A percentile compares a stretch with the other conserved stretches of the same genome.
phyloP scores from a whole-genome alignment of 352 stramenopile genomes.

The Pythium diclinum region DNA sequence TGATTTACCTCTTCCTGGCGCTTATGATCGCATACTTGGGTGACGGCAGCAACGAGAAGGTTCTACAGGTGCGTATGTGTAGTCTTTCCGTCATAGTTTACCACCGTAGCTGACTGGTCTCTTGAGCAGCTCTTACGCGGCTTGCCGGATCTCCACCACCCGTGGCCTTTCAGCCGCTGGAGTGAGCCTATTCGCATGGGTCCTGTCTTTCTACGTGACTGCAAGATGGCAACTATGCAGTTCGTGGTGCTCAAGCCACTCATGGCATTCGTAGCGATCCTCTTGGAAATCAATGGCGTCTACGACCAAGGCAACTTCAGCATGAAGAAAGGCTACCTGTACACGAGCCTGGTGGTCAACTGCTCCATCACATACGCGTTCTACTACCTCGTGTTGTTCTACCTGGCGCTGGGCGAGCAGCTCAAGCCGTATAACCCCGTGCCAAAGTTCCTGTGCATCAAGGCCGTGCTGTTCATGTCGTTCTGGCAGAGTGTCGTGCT shows the following conservation, averaged over 20 bases:
- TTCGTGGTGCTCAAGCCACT: constrained; percentile 95
- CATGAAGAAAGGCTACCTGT: constrained; percentile 83
- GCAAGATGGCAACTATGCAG: constrained; percentile 94
- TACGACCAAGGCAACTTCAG: constrained; percentile 89
- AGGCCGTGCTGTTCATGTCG: constrained; percentile 97
- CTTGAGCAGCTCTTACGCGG: constrained; percentile 36
- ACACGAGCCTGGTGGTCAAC: constrained; percentile 94
- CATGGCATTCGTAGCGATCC: constrained; percentile 86
- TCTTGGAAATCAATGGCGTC: constrained; percentile 73
- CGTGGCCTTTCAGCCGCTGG: constrained; percentile 72
- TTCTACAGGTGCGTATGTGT: constrained; percentile 38
- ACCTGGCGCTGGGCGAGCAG: constrained; percentile 89
- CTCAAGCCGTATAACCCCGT: constrained; percentile 94
- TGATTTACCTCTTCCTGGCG: constrained; percentile 97
- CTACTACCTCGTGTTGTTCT: constrained; percentile 97
- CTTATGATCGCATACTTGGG: constrained; percentile 96
- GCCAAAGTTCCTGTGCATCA: constrained; percentile 98
- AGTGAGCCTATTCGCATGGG: constrained; percentile 75
- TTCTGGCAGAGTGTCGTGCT: constrained; percentile 97
- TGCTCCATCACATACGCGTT: constrained; percentile 96
- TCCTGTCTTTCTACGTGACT: constrained; percentile 88
- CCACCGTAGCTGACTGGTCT: constrained; percentile 10
- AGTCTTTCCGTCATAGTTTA: constrained; percentile 21
- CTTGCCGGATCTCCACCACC: constrained; percentile 67
- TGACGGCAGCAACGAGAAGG: constrained; percentile 86